These are phyloP conservation scores for Vigna hirtella DNA, from an alignment of 306 rosid species.

Conservation along the genomic window DNA sequence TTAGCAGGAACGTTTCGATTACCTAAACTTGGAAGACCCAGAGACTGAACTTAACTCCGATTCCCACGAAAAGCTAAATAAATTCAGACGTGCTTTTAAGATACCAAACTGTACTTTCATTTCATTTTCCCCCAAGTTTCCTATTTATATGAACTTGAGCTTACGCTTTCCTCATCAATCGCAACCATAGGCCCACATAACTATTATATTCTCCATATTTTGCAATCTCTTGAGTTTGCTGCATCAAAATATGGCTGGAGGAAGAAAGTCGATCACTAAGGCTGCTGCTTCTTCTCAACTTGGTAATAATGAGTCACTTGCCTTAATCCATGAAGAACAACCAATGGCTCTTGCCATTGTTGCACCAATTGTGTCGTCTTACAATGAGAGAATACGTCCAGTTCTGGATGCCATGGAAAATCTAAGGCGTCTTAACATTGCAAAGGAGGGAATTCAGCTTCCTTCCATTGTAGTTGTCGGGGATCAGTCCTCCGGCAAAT, in stretches of 20 bases:
- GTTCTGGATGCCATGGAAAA: constrained; percentile 57
- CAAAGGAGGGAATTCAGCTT: constrained; percentile 61
- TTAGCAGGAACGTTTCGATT: constrained; percentile 9
- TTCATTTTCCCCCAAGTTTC: neutral
- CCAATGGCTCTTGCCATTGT: neutral
- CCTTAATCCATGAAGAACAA: constrained; percentile 24
- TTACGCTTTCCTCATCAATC: neutral
- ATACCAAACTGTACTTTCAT: constrained; percentile 36
- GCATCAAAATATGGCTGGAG: constrained; percentile 3
- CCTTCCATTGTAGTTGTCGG: constrained; percentile 65
- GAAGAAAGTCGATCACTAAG: neutral
- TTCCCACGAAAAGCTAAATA: neutral
- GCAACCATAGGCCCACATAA: neutral
- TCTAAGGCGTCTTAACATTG: constrained; percentile 47
- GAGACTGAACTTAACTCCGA: neutral
- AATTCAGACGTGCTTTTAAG: neutral
- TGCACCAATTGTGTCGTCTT: constrained; percentile 47
- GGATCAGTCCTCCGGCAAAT: constrained; percentile 53
- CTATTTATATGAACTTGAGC: constrained; percentile 26
- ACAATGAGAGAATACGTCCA: constrained; percentile 55
- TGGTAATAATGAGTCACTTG: neutral
- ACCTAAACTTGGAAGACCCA: constrained; percentile 14
- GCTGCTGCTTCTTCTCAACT: neutral
- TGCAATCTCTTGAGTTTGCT: too few relatives aligned
- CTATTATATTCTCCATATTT: neutral